Evolutionary conservation across 768 basidiomycete species (phyloP).

Genomic region (Lentinula sp.): DNA sequence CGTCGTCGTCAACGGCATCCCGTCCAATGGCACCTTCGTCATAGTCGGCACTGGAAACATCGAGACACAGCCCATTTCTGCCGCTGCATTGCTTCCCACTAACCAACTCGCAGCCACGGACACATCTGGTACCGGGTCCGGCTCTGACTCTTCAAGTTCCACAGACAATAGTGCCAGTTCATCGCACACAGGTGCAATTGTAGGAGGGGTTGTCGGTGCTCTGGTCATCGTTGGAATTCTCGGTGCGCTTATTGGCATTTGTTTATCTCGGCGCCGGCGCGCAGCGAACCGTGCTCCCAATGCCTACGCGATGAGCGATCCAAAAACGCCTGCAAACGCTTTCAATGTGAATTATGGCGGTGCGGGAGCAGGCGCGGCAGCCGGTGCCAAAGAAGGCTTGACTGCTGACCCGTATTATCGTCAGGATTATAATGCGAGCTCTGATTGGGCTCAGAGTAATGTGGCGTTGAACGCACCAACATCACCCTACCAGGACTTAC

Average conservation of each 20-base stretch:
- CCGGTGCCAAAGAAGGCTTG: slow-evolving; percentile 39
- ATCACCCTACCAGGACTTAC: slow-evolving; percentile 13
- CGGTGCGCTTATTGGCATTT: slow-evolving; percentile 44
- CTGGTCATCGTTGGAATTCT: slow-evolving; percentile 41
- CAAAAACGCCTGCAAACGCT: slow-evolving; percentile 1
- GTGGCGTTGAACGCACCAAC: slow-evolving; percentile 23
- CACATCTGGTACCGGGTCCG: slow-evolving; percentile 18
- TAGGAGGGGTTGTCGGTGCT: slow-evolving; percentile 48
- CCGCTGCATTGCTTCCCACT: slow-evolving; percentile 40
- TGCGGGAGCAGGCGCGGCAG: slow-evolving; percentile 18
- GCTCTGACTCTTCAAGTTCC: not conserved
- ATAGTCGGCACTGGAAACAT: slow-evolving; percentile 77
- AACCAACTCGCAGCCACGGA: slow-evolving; percentile 41
- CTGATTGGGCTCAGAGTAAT: slow-evolving; percentile 54
- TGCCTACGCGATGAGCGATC: slow-evolving; percentile 32
- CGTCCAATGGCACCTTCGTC: slow-evolving; percentile 71
- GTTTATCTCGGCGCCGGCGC: slow-evolving; percentile 45
- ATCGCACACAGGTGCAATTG: slow-evolving; percentile 35
- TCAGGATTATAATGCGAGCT: slow-evolving; percentile 48
- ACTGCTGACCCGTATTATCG: slow-evolving; percentile 67
- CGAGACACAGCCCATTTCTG: slow-evolving; percentile 56
- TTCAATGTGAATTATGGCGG: slow-evolving; percentile 3
- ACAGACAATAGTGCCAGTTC: slow-evolving; percentile 5
- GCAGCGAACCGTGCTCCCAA: slow-evolving; percentile 22
- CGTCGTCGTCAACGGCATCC: slow-evolving; percentile 80